phyloP scores from a whole-genome alignment of 2,329 filamentous ascomycete species.

The Zalaria obscura region DNA sequence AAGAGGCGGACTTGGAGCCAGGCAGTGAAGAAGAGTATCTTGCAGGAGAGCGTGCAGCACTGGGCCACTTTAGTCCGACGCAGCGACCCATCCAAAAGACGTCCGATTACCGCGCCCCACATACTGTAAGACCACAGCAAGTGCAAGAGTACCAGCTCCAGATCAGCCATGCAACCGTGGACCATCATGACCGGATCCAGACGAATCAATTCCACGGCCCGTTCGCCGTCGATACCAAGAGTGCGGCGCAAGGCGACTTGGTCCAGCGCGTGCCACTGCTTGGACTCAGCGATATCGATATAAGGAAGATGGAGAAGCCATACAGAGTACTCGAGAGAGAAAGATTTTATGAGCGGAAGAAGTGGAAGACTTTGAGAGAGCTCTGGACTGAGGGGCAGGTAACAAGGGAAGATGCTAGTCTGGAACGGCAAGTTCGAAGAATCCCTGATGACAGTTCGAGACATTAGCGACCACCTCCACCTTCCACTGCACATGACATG shows the following conservation, averaged over 20 bases:
- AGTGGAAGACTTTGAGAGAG: constrained; percentile 18
- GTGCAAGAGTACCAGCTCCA: constrained; percentile 2
- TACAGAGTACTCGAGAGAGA: constrained; percentile 15
- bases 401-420: neutral
- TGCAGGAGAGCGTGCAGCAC: too few relatives aligned
- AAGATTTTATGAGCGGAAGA: constrained; percentile 11
- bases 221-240: constrained; percentile 15
- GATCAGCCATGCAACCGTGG: constrained; percentile 2
- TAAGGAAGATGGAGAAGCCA: constrained; percentile 21
- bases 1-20: too few relatives aligned
- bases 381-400: constrained; percentile 14
- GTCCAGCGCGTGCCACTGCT: constrained; percentile 22
- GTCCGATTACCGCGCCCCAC: constrained; percentile 2
- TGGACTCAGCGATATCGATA: constrained; percentile 26
- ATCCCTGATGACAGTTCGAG: too few relatives aligned
- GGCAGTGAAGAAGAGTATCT: too few relatives aligned
- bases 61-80: too few relatives aligned
- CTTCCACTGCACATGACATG: too few relatives aligned
- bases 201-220: constrained; percentile 15
- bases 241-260: constrained; percentile 21
- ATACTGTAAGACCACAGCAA: neutral
- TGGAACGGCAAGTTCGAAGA: too few relatives aligned
- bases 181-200: constrained; percentile 18
- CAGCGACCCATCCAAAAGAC: too few relatives aligned
- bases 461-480: too few relatives aligned